Evolutionary conservation across 2,329 filamentous ascomycete genomes (phyloP), one percentile per base, ranked within the genome.

Genomic region (Pestalotiopsis sp.): DNA sequence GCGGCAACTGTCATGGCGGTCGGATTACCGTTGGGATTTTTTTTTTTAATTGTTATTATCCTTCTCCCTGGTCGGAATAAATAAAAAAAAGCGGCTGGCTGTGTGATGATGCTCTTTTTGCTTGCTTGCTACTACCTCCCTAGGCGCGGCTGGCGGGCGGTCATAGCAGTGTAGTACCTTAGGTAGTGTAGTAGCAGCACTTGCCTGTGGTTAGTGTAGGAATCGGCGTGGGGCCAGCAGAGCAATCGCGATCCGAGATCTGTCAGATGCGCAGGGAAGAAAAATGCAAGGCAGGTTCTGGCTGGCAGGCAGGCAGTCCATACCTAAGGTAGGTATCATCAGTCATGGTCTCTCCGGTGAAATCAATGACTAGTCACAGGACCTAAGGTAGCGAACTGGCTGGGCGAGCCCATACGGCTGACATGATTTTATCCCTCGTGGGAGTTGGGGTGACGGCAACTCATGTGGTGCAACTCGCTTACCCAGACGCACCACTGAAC

Each of bases 211-310:
- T 59, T 62, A 36, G 36, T 36, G 59, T 36, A 20, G 59, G 13
- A 62, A 20, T 27, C 31, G 59, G 31, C 59, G 59, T 36, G 59
- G 59, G 59, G 59, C 59, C 27, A 62, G 20, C 41, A 36, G 59
- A 62, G 59, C 59, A 62, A 62, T 62, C 59, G 59, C 59, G 59
- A 62, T 62, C 59, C 20, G 4, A 52, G 45, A 39, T 62, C 59
- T 62, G 59, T 62, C 59, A 62, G 59, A 62, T 62, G 59, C 31
- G 31, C 59, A 39, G 14, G n/a, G n/a, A 23, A 62, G 2, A 52
- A 31, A 36, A 36, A 36, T 36, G 31, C 31, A 36, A 36, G 17
- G 45, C 45, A 52, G 17, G 45, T n/a, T n/a, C 45, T n/a, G 13
- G 39, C 39, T 41, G 45, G 45, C 45, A 52, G 20, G 45, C 7